Evolutionary conservation across 768 basidiomycete species (phyloP), one percentile per base, ranked within the genome.

Genomic region (Leucocoprinus sp.): DNA sequence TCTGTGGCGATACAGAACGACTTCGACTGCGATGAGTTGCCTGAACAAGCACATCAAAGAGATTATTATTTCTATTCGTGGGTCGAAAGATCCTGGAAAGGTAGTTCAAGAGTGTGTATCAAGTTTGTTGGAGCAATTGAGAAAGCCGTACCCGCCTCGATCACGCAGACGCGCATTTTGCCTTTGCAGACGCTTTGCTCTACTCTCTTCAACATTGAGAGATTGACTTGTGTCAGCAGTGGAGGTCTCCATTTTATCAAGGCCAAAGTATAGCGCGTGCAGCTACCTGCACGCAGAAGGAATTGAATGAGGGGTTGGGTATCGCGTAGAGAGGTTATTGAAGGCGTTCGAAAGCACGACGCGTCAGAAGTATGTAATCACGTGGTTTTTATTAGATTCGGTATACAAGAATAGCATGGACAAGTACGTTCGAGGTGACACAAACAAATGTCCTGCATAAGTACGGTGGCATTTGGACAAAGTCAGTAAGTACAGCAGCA

Each of bases 81-180:
- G 80, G 78, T 18, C 75, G 66, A 54, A 78, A 82, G 18, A 71
- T 74, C 0, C 79, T 80, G n/a, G n/a, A n/a, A n/a, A 31, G 15
- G 14, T 8, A 27, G 28, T 27, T n/a, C 29, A 37, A 14, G 8
- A 31, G 23, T 22, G 15, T 21, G 36, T 12, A 27, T 29, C 28
- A 35, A 37, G 21, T n/a, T n/a, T n/a, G 17, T 23, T 14, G 17
- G 11, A 49, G 27, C 2, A 14, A 23, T 4, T 14, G 28, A 31
- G n/a, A 19, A 12, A 8, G n/a, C 64, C 76, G 50, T 23, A 80
- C 79, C 80, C 79, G 48, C 80, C 80, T 43, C 80, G 73, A 60
- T 84, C 80, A 43, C 83, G 72, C 59, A 82, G 80, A 19, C 82
- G 68, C 26, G 80, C 69, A 52, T 84, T 76, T 49, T 78, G 78